A percentile compares a stretch with the other conserved stretches of the same genome.
phyloP scores from a whole-genome alignment of 1,139 yeast species.

The Taphrina wiesneri region DNA sequence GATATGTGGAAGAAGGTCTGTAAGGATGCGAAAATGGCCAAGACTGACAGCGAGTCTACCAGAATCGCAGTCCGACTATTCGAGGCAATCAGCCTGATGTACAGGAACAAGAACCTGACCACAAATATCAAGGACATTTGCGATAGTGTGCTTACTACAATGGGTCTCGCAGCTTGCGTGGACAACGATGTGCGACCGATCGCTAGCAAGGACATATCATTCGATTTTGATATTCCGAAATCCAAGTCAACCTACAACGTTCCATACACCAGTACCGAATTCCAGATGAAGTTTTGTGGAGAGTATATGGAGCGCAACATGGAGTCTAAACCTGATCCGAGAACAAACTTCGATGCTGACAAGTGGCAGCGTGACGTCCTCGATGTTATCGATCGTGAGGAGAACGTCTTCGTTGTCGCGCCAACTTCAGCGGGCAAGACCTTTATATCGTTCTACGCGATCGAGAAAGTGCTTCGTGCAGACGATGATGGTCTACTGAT shows the following conservation, averaged over 20 bases:
- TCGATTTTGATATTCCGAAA: slow-evolving; percentile 34
- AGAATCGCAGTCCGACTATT: slow-evolving; percentile 31
- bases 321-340: slow-evolving; percentile 35
- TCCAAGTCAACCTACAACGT: slow-evolving; percentile 30
- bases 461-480: slow-evolving; percentile 35
- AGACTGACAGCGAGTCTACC: slow-evolving; percentile 27
- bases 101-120: slow-evolving; percentile 27
- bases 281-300: slow-evolving; percentile 35
- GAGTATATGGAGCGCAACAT: slow-evolving; percentile 36
- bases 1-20: slow-evolving; percentile 34
- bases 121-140: slow-evolving; percentile 29
- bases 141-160: slow-evolving; percentile 25
- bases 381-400: slow-evolving; percentile 33
- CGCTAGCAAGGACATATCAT: slow-evolving; percentile 23
- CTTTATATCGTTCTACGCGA: slow-evolving; percentile 36
- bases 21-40: slow-evolving; percentile 29
- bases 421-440: slow-evolving; percentile 37
- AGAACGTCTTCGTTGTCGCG: slow-evolving; percentile 36
- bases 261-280: slow-evolving; percentile 31
- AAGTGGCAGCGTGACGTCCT: slow-evolving; percentile 36
- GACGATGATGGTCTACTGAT: slow-evolving; percentile 35
- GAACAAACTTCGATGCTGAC: slow-evolving; percentile 36
- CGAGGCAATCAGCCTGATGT: slow-evolving; percentile 28
- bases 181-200: slow-evolving; percentile 23
- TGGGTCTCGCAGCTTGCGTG: slow-evolving; percentile 32